Conservation (phyloP, 2,329 filamentous ascomycete species). For the Pseudogymnoascus sp. region DNA sequence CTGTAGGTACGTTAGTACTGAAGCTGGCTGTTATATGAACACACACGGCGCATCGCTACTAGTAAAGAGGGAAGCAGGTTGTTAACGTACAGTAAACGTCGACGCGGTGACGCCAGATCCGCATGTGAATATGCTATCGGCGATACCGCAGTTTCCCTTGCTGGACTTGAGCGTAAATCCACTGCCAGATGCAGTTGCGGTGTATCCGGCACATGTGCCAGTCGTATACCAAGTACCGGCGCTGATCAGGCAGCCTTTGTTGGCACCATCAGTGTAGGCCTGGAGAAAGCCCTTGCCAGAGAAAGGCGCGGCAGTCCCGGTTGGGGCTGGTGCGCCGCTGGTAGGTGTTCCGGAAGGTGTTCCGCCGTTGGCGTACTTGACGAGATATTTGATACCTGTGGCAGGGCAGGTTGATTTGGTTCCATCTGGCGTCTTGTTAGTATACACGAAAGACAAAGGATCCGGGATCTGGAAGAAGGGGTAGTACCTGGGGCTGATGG, state of each 20-base stretch:
- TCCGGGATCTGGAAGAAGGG: neutral
- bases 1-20: conserved; percentile 12
- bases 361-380: conserved; percentile 41
- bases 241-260: conserved; percentile 58
- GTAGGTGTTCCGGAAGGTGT: conserved; percentile 17
- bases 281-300: conserved; percentile 52
- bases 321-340: conserved; percentile 29
- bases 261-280: conserved; percentile 40
- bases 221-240: conserved; percentile 58
- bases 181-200: conserved; percentile 36
- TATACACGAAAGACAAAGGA: neutral
- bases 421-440: conserved; percentile 15
- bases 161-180: conserved; percentile 43
- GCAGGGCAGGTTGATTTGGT: conserved; percentile 48
- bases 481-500: conserved; percentile 24
- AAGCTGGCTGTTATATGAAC: neutral
- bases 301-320: conserved; percentile 22
- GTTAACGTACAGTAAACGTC: conserved; percentile 28
- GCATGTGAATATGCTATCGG: conserved; percentile 46
- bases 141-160: conserved; percentile 50
- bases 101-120: conserved; percentile 37
- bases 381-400: conserved; percentile 48
- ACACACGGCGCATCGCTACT: neutral
- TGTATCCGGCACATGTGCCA: conserved; percentile 60
- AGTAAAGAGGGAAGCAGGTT: neutral